Conservation (phyloP, 495 filamentous ascomycete species). For the Peziza echinospora region DNA sequence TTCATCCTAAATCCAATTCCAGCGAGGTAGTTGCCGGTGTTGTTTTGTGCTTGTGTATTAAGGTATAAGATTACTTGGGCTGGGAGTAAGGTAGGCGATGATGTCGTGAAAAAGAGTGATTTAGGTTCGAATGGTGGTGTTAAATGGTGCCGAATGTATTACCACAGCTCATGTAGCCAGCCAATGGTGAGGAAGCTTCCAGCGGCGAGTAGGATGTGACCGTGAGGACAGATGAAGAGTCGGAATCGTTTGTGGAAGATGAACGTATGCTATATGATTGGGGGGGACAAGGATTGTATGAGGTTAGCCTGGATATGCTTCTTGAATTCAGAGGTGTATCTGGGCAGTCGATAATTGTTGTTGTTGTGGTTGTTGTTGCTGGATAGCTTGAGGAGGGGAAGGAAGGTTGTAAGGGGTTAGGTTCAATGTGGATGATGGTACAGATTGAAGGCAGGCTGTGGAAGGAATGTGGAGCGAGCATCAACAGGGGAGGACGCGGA, state of each 20-base stretch:
- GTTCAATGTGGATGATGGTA: background rate
- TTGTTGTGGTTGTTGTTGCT: background rate
- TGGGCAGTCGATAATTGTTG: background rate
- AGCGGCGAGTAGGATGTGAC: too few species aligned
- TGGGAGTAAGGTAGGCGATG: too few species aligned
- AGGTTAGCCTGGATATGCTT: background rate
- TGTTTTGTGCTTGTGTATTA: background rate
- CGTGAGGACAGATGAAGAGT: too few species aligned
- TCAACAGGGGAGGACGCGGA: background rate
- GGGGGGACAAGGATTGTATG: too few species aligned
- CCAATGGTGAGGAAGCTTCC: background rate
- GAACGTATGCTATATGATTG: too few species aligned
- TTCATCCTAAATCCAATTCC: conserved; percentile 50
- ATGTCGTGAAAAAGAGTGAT: too few species aligned
- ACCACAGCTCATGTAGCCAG: background rate
- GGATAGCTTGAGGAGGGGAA: background rate
- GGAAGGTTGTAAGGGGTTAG: background rate
- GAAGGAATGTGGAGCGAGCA: background rate
- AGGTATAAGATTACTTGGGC: too few species aligned
- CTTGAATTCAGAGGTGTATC: background rate
- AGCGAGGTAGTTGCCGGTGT: background rate
- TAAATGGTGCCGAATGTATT: too few species aligned
- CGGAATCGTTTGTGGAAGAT: too few species aligned
- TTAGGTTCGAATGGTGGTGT: too few species aligned
- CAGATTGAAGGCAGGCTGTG: background rate